Evolutionary conservation across 176 grass and related monocot species (phyloP).

Genomic region (Avena insularis): DNA sequence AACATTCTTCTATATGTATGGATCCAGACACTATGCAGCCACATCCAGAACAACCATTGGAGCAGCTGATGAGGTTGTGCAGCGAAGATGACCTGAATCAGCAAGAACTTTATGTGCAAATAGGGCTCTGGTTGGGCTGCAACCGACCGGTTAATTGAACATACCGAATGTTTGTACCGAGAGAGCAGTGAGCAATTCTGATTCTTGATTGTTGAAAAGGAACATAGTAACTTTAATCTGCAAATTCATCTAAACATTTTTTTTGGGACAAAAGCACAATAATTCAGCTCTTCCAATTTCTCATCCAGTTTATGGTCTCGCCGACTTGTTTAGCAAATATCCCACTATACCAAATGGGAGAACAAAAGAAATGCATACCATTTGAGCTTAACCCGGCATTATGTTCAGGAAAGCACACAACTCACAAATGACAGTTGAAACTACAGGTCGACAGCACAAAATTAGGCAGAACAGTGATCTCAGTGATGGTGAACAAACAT

Average conservation of each 20-base stretch:
- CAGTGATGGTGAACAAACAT: too few relatives aligned
- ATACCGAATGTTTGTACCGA: too few relatives aligned
- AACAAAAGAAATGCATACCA: not conserved
- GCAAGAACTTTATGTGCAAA: too few relatives aligned
- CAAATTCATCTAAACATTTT: not conserved
- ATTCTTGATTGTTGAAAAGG: not conserved
- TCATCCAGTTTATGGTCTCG: not conserved
- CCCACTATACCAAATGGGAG: not conserved
- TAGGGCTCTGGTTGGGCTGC: too few relatives aligned
- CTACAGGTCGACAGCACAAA: slow-evolving; percentile 10
- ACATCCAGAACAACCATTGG: too few relatives aligned
- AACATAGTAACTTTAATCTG: not conserved
- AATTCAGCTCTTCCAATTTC: not conserved
- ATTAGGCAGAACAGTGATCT: not conserved
- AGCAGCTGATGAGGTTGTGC: too few relatives aligned
- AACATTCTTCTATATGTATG: too few relatives aligned
- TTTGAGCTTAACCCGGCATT: not conserved
- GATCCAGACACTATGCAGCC: too few relatives aligned
- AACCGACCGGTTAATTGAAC: too few relatives aligned
- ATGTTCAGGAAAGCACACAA: slow-evolving; percentile 7
- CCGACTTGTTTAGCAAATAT: slow-evolving; percentile 5
- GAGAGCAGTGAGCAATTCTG: not conserved
- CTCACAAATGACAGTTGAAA: slow-evolving; percentile 3
- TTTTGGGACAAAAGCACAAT: not conserved
- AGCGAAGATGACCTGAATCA: too few relatives aligned